Base-by-base conservation (phyloP, 106 monocot genomes). In the Platanthera zijinensis region DNA sequence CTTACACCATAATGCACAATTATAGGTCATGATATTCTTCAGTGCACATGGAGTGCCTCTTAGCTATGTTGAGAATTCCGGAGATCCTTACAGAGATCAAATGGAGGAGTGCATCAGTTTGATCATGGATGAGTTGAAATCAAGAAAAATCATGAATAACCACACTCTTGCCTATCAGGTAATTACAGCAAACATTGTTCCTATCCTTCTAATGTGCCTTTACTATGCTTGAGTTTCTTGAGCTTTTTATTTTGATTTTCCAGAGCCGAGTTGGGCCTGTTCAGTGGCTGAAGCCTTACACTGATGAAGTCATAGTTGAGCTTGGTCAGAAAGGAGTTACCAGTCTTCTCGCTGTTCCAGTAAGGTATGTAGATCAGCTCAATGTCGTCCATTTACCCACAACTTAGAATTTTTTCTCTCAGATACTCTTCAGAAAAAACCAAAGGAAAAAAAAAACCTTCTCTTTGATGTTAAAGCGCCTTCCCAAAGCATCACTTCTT, bases 121-220 rank as follows among this genome's bases (percentile, higher is more conserved):
- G 86, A 97, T 97, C 72, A 94, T 94, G 91, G 56, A 80, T 54
- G 93, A 97, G 79, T 79, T 97, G 68, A 97, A 87, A 81, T 86
- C 82, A 47, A 91, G 97, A 78, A 91, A 94, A 84, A 75, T 89
- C 48, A 21, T 45, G 50, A 97, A 97, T 73, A 30, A 67, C n/a
- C 97, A 97, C 53, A 89, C 87, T 77, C 88, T 97, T 56, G 97
- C 97, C 61, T 97, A 97, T 76, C 97, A 97, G 93, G 97, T 97
- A 83, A 45, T 49, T 45, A 3, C 19, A 12, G 64, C 62, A 17
- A 51, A 59, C 28, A 77, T 71, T 0, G 8, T 39, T 49, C 64
- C 3, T 3, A 0, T 18, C 50, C 11, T 54, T 51, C 39, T 18
- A 39, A 51, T 53, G 13, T 52, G 15, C n/a, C 48, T 70, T 70